phyloP scores from a whole-genome alignment of 2,329 filamentous ascomycete genomes.

The Aspergillus fischeri region DNA sequence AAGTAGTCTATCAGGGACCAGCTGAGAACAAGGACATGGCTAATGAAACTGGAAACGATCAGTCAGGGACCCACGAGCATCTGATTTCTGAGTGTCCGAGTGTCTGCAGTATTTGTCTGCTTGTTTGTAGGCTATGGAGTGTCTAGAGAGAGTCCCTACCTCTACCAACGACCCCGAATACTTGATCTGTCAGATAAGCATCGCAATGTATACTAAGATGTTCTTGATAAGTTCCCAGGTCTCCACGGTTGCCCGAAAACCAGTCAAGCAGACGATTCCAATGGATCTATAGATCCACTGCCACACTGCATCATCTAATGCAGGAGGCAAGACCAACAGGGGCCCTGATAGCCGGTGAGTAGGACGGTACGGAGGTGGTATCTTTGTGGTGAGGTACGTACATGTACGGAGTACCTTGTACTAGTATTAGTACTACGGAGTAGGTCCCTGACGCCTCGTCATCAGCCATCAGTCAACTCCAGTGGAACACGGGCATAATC shows the following conservation, averaged over 20 bases:
- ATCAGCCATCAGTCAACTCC: not conserved
- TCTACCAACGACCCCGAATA: not conserved
- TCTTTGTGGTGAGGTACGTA: too few species aligned
- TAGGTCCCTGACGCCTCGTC: not conserved
- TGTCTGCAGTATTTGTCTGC: not conserved
- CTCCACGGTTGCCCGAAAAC: not conserved
- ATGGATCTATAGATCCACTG: not conserved
- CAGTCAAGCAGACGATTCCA: not conserved
- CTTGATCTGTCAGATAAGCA: not conserved
- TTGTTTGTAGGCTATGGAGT: not conserved
- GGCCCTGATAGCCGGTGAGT: not conserved
- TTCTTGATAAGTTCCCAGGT: not conserved
- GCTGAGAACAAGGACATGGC: not conserved
- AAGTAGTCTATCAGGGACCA: not conserved
- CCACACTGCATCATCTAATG: not conserved
- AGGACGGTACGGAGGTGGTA: too few species aligned
- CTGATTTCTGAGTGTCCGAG: not conserved
- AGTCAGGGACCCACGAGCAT: constrained; percentile 11
- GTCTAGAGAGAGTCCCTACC: too few species aligned
- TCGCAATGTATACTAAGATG: not conserved
- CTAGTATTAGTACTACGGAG: not conserved
- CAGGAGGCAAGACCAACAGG: too few species aligned
- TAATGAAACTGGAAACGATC: not conserved
- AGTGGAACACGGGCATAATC: not conserved
- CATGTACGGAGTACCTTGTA: too few species aligned